These are phyloP conservation scores for Phaffomyces opuntiae DNA, from an alignment of 805 yeast species.

Conservation along the genomic window DNA sequence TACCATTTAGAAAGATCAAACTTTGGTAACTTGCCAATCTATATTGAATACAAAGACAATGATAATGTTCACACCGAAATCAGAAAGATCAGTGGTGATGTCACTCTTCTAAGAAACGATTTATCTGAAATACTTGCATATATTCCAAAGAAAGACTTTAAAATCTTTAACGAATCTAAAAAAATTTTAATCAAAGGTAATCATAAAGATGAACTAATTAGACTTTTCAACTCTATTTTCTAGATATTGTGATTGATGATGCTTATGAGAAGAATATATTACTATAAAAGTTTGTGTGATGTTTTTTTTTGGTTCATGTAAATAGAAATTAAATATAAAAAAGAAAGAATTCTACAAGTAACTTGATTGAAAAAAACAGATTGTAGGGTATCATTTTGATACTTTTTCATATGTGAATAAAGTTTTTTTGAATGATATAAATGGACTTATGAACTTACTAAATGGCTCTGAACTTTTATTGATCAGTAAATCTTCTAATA, in stretches of 20 bases:
- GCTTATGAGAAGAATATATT: not conserved
- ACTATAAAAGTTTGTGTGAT: not conserved
- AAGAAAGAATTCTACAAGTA: not conserved
- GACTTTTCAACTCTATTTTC: conserved; percentile 14
- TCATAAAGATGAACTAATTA: conserved; percentile 14
- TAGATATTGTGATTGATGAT: conserved; percentile 1
- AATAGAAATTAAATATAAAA: not conserved
- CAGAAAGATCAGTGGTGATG: conserved; percentile 64
- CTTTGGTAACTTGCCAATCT: conserved; percentile 75
- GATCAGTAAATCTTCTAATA: conserved; percentile 1
- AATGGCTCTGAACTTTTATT: conserved; percentile 13
- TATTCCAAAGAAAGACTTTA: conserved; percentile 40
- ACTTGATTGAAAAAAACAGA: not conserved
- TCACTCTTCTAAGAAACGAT: conserved; percentile 59
- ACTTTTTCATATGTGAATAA: conserved; percentile 16
- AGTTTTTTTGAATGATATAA: conserved; percentile 6
- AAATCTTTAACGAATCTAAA: conserved; percentile 42
- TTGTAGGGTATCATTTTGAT: not conserved
- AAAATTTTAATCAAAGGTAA: conserved; percentile 31
- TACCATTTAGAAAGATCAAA: conserved; percentile 41
- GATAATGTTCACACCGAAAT: conserved; percentile 65
- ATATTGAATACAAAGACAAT: conserved; percentile 58
- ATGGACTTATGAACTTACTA: conserved; percentile 7
- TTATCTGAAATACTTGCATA: conserved; percentile 43
- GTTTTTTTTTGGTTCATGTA: not conserved